Percentiles rank a stretch among this genome's conserved stretches.
These are phyloP conservation scores for Hypoxylon sp. DNA, from an alignment of 2,329 filamentous ascomycete species.

Conservation along the genomic window DNA sequence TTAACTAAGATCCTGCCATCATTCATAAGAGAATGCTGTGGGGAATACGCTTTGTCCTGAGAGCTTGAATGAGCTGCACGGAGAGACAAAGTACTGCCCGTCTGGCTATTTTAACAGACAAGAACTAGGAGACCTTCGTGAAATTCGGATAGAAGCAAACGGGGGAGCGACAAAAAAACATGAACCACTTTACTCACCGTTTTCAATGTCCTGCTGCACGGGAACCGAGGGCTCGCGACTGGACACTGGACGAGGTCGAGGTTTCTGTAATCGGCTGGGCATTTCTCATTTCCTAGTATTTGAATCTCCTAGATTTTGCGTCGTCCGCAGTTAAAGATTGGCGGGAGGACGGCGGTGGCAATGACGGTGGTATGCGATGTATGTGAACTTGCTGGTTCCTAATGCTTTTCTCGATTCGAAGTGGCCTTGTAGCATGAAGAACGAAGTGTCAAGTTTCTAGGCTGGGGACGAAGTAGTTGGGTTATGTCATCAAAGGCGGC, in stretches of 20 bases:
- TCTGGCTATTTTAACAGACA: slow-evolving; percentile 16
- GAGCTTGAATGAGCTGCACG: slow-evolving; percentile 14
- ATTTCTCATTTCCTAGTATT: slow-evolving; percentile 46
- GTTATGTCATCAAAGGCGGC: slow-evolving; percentile 28
- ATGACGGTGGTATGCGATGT: not conserved
- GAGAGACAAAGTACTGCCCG: slow-evolving; percentile 26
- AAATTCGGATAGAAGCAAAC: slow-evolving; percentile 29
- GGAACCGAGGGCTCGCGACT: slow-evolving; percentile 33
- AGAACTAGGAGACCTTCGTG: slow-evolving; percentile 25
- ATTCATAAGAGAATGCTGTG: slow-evolving; percentile 22
- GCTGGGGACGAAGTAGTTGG: slow-evolving; percentile 2
- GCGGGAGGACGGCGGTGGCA: not conserved
- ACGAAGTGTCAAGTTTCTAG: slow-evolving; percentile 6
- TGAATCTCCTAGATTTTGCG: slow-evolving; percentile 10
- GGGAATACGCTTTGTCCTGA: slow-evolving; percentile 40
- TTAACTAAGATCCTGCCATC: slow-evolving; percentile 40
- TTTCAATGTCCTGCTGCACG: slow-evolving; percentile 41
- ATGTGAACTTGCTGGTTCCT: slow-evolving; percentile 13
- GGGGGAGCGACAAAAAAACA: slow-evolving; percentile 8
- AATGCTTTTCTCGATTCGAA: slow-evolving; percentile 11
- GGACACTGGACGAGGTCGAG: slow-evolving; percentile 34
- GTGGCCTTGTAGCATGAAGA: slow-evolving; percentile 3
- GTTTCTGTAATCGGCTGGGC: slow-evolving; percentile 53
- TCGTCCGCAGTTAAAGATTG: not conserved
- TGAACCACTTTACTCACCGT: slow-evolving; percentile 46